phyloP scores from a whole-genome alignment of 257 asterid genomes.

The Fraxinus anomala region DNA sequence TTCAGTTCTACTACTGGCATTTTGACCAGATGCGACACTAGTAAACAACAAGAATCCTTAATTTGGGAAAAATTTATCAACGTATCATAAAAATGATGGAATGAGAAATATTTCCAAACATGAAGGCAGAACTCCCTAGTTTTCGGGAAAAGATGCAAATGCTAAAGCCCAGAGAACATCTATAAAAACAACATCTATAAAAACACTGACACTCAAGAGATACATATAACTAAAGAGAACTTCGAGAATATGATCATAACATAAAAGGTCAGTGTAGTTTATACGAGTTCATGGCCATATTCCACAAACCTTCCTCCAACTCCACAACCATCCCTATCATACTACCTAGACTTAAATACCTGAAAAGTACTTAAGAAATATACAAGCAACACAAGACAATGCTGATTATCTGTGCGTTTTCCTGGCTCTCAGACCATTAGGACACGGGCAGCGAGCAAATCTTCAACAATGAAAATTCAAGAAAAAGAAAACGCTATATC shows the following conservation, averaged over 20 bases:
- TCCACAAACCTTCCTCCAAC: background rate
- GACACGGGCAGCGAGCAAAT: background rate
- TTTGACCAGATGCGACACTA: background rate
- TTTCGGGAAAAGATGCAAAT: background rate
- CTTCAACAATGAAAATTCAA: background rate
- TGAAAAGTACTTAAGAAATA: background rate
- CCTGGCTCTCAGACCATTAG: background rate
- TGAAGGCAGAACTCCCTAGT: background rate
- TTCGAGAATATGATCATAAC: background rate
- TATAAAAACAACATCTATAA: background rate
- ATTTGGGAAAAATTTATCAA: background rate
- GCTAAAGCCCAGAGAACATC: background rate
- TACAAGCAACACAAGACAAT: background rate
- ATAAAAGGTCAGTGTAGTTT: background rate
- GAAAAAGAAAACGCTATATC: background rate
- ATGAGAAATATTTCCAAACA: background rate
- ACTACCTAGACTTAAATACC: background rate
- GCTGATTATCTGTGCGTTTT: background rate
- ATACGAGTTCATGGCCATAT: background rate
- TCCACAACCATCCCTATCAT: background rate
- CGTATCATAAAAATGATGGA: background rate
- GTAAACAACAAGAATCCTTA: background rate
- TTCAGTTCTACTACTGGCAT: background rate
- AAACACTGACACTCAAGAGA: background rate
- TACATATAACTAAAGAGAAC: background rate